Base-by-base conservation (phyloP, 2,329 filamentous ascomycete species). In the Ambrosiella cleistominuta region DNA sequence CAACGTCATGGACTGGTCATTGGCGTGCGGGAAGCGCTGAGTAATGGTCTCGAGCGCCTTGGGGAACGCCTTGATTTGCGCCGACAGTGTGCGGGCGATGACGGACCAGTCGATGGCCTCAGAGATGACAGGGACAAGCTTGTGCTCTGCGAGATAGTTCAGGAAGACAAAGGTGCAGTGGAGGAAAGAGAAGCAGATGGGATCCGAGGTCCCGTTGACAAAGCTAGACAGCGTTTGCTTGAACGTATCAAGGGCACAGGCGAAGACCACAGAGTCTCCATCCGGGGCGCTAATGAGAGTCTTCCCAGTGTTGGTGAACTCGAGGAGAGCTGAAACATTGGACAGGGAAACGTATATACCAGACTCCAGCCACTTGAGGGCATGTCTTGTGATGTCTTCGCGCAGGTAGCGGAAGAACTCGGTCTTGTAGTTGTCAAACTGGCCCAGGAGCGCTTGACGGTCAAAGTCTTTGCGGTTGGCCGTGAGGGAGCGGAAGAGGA, bases 321-420 rank as follows among this genome's bases (percentile, higher is more conserved):
- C 72, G 3, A 80, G 69, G 2, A 82, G 65, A 0, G 72, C 70
- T 15, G 76, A 75, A 17, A 75, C 74, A 39, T 78, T 80, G 0
- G 77, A 70, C 1, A 85, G 74, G 78, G 36, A 50, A 54, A 84
- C 76, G 50, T 78, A 74, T 15, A 79, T 77, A 27, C 76, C 77
- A 13, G 69, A 63, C 53, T 77, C 72, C 19, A 76, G 66, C 79
- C 80, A 81, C 37, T 75, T 68, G 53, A 75, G 70, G 1, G 74
- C 70, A 0, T 71, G 70, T 1, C 73, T 68, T 0, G 69, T 72
- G 54, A 88, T 83, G 12, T 82, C 76, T 3, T 68, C 68, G 59
- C 83, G 76, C 0, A 90, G 68, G 0, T 74, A 66, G 0, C 17
- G 12, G 47, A 27, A 51, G 19, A 51, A 51, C 6, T 51, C 47